Base-by-base conservation (phyloP, 495 filamentous ascomycete genomes). In the Aspergillus sparsus region DNA sequence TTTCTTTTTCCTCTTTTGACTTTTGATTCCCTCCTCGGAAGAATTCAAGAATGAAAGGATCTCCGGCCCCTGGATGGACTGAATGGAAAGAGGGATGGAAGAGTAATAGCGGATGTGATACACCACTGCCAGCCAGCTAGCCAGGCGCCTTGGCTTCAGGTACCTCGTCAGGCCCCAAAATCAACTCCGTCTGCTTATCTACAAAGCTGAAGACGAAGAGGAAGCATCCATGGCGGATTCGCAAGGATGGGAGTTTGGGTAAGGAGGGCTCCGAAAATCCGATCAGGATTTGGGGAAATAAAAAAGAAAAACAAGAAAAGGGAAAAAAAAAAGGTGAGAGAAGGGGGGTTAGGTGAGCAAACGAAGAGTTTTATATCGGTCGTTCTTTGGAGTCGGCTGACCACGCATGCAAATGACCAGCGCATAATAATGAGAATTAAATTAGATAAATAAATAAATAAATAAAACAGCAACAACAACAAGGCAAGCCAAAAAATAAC, bases 321-420 rank as follows among this genome's bases (percentile, higher is more conserved):
- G 47, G 31, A 51, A 41, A 37, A 57, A 34, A 32, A 49, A 46
- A 31, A 58, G 36, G 39, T 11, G 51, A n/a, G 31, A 44, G 49
- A 27, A 35, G 53, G 47, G 31, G 46, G 33, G 46, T 53, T 18
- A 32, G 41, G 56, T 8, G 47, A 64, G 53, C 37, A 53, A 60
- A 37, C 16, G 51, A 34, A 8, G 36, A 44, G 49, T 47, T 51
- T 61, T 64, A 64, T 64, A 61, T 49, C 52, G 55, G 15, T 51
- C 15, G 52, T 55, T 53, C 45, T 42, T 46, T 49, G n/a, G 44
- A 50, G 59, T 62, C 65, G 54, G 58, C 55, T 62, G 62, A 60
- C 61, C 60, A 64, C 62, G 65, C 65, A 64, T 64, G 62, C 59
- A 62, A 63, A 61, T 63, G 65, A 67, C 62, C 65, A 67, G 59